Percentiles rank a stretch among this genome's conserved stretches.
Evolutionary conservation across 2,329 filamentous ascomycete genomes (phyloP).

Genomic region (Fusarium illudens): DNA sequence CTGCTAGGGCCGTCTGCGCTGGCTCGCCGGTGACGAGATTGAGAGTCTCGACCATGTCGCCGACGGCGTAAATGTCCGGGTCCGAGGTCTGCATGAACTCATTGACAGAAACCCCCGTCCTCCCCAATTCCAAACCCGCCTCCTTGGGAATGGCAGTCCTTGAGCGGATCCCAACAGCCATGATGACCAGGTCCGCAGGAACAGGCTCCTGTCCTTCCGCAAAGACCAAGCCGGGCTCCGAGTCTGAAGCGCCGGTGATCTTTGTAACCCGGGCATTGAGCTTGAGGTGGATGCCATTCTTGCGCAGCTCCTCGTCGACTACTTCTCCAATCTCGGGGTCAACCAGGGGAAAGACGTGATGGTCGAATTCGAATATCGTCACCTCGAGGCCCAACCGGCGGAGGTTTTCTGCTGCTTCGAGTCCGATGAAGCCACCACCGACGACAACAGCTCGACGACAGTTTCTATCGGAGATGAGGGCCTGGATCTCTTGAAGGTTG

Average conservation of each 20-base stretch:
- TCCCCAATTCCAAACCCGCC: conserved; percentile 2
- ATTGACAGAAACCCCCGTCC: conserved; percentile 9
- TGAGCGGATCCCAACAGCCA: conserved; percentile 6
- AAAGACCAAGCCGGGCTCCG: background rate
- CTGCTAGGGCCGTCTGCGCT: conserved; percentile 2
- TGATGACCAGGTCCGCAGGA: conserved; percentile 7
- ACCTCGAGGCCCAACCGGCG: conserved; percentile 9
- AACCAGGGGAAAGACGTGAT: conserved; percentile 10
- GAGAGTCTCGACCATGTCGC: conserved; percentile 17
- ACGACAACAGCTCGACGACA: background rate
- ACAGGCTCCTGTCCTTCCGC: background rate
- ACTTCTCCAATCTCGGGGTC: conserved; percentile 9
- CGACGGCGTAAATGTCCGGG: conserved; percentile 12
- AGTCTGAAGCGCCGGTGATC: background rate
- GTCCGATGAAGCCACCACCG: conserved; percentile 18
- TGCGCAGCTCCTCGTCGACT: conserved; percentile 3
- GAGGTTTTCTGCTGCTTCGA: conserved; percentile 15
- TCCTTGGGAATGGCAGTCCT: conserved; percentile 1
- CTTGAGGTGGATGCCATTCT: conserved; percentile 1
- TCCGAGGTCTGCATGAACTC: conserved; percentile 13
- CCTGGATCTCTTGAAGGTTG: conserved; percentile 4
- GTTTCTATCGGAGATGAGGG: background rate
- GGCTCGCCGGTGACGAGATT: background rate
- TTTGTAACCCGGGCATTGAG: background rate
- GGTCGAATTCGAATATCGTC: conserved; percentile 6